Evolutionary conservation across 78 protist genomes (phyloP), one percentile per base, ranked within the genome.

Genomic region (Protostelium mycophagum): DNA sequence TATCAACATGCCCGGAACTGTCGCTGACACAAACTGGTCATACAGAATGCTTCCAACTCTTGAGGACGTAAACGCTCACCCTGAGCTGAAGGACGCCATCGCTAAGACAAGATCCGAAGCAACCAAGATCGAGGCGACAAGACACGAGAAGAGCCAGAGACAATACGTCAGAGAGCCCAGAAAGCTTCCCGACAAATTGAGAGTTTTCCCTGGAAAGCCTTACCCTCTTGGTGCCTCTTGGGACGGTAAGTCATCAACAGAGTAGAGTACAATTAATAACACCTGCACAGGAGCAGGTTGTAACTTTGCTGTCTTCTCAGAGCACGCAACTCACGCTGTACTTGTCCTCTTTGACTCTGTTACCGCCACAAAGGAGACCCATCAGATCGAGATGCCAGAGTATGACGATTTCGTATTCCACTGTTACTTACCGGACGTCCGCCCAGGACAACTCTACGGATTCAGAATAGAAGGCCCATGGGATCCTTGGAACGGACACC

Each of bases 331-430:
- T 51, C 73, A 51, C 73, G 73, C 73, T 16, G 16, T 16, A 51
- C 73, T 51, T 5, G 5, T 5, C 16, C 73, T 51, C 31, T 51
- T 51, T 51, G 73, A 51, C 73, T 51, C 73, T 16, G 16, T 16
- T 5, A 51, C 73, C 31, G 73, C 73, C 31, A 51, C 73, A 51
- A 51, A 51, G 73, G 73, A 51, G 73, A 51, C 73, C 5, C 73
- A 51, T 51, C 73, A 51, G 73, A 51, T 51, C 73, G 73, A 51
- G 73, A 51, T 51, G 73, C 73, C 73, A 51, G 73, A 51, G 73
- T 51, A 51, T 16, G 73, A 51, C 73, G 73, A 51, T 16, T 51
- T 51, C 16, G 73, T 51, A 5, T 51, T 51, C 73, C 73, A 51
- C 73, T 51, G 73, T 51, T 51, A 51, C 73, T 16, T 51, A 25